Evolutionary conservation across 1,284 basidiomycete genomes (phyloP), one percentile per base, ranked within the genome.

Genomic region (Melampsora americana): DNA sequence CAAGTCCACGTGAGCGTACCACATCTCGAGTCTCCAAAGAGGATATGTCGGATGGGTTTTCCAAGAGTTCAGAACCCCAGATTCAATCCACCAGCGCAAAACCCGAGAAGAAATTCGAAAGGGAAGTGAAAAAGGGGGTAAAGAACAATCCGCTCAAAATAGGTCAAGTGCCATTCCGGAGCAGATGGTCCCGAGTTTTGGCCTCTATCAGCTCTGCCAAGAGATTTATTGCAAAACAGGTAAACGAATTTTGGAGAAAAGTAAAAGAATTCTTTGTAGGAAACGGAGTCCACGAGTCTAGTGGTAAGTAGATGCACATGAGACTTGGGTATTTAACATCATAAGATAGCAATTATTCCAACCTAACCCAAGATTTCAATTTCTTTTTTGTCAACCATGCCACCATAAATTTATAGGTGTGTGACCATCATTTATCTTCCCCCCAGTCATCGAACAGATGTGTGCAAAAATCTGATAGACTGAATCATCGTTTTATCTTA

Each of bases 231-330:
- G 42, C 42, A 44, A 44, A 44, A 44, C 56, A 59, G 11, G 23
- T 59, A 30, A 59, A 20, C 12, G 56, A 59, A 30, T 26, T 23
- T 23, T 59, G 56, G 56, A 59, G 23, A 59, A 59, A 59, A 59
- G 56, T 59, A 7, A 23, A 59, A 30, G 56, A 59, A 20, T 59
- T 59, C 56, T 59, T 59, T 59, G 23, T 23, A 7, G 56, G 56
- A 16, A 59, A 59, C 56, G 56, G 56, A 59, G 56, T 59, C 11
- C 23, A 59, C 14, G 56, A 59, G 23, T 59, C 56, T 59, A 59
- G 23, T 18, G 56, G 56, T 59, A 26, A 59, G 56, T 9, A 16
- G 18, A 44, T 28, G 56, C 56, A 12, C 5, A 59, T 59, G 3
- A n/a, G n/a, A n/a, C n/a, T 18, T n/a, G 23, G 56, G 11, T 59